Base-by-base conservation (phyloP, 2,329 filamentous ascomycete species). In the Chaetothyriales sp. region DNA sequence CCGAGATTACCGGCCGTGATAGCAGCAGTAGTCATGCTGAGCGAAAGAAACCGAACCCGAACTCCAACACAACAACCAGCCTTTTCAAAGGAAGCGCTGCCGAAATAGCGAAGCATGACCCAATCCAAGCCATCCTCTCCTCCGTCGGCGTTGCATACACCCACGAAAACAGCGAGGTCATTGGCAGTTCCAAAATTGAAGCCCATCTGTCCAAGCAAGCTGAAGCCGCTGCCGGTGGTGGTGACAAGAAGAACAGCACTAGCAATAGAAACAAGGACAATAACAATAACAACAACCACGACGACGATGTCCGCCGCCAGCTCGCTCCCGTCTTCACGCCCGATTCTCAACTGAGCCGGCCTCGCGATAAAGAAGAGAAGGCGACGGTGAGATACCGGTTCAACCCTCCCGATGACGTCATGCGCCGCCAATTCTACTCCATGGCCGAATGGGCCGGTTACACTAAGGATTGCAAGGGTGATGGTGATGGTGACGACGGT, bases 151-250 rank as follows among this genome's bases (percentile, higher is more conserved):
- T 98, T 0, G 82, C 92, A 62, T 98, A 98, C 65, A 94, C 88
- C 0, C 92, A 98, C 63, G 85, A 96, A 60, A 98, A 98, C 64
- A 87, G 86, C 1, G 89, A 98, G 66, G 89, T 98, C 12, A 79
- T 98, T 51, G 92, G 92, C 9, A 83, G 86, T 0, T 92, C 84
- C n/a, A 86, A 84, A 59, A 77, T 95, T n/a, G 92, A 98, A 68
- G 83, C 85, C 56, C 79, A 83, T 51, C 77, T 98, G 4, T 89
- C 84, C 45, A 81, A 81, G 18, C 80, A 79, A 43, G 92, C 90
- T 3, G 80, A 83, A 61, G 65, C 68, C 39, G 63, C 64, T 20
- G 55, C 54, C 25, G 44, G 43, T n/a, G 39, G 22, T 12, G 22
- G 48, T 6, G 26, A 44, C 18, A 28, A 48, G 6, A 50, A 39